Evolutionary conservation across 2,329 filamentous ascomycete genomes (phyloP).

Genomic region (Gnomoniopsis sp.): DNA sequence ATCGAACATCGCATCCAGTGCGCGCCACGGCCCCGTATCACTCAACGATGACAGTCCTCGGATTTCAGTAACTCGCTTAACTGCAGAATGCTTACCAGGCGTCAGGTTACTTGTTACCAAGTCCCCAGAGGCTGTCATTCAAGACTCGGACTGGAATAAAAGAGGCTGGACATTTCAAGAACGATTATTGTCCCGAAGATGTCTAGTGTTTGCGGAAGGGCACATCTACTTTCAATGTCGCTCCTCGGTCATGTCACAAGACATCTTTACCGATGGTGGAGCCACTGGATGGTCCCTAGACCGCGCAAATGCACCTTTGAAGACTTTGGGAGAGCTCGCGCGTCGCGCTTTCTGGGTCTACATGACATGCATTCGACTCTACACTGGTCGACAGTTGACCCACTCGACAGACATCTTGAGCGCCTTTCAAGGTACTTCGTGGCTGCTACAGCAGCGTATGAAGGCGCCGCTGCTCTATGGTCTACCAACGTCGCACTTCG

Average conservation of each 20-base stretch:
- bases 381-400: too few relatives aligned
- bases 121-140: constrained; percentile 21
- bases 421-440: too few relatives aligned
- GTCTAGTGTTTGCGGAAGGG: constrained; percentile 32
- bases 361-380: too few relatives aligned
- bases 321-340: too few relatives aligned
- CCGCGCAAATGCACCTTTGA: too few relatives aligned
- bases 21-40: neutral
- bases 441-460: too few relatives aligned
- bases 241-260: neutral
- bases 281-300: too few relatives aligned
- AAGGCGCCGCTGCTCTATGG: too few relatives aligned
- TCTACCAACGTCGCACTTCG: too few relatives aligned
- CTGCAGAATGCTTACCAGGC: constrained; percentile 1
- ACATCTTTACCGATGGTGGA: neutral
- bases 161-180: constrained; percentile 39
- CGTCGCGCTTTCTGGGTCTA: too few relatives aligned
- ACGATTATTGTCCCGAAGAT: constrained; percentile 31
- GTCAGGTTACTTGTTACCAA: constrained; percentile 22
- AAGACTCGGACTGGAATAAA: constrained; percentile 29
- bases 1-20: constrained; percentile 13
- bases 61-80: neutral
- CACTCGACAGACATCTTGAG: too few relatives aligned
- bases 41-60: neutral
- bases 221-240: constrained; percentile 25